Base-by-base conservation (phyloP, 2,329 filamentous ascomycete genomes). In the Trichoderma sp. region DNA sequence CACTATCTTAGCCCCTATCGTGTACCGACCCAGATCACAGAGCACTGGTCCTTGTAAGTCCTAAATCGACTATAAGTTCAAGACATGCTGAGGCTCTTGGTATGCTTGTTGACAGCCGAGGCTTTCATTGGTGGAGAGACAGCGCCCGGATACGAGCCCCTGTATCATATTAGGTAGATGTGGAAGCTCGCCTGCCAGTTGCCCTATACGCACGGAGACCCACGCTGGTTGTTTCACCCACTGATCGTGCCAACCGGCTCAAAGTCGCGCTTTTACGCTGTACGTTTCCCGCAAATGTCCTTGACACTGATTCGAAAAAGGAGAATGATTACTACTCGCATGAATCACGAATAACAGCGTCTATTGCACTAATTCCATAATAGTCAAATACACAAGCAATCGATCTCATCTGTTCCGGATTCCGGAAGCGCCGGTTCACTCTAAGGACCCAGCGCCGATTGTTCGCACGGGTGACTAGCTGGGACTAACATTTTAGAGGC, bases 91-190 rank as follows among this genome's bases (percentile, higher is more conserved):
- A 8, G 21, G n/a, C 43, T 18, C 11, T 11, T 13, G 3, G 51
- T 55, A 56, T 24, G 61, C 61, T 55, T 43, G n/a, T 46, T 65
- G 46, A 18, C 43, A 21, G n/a, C 4, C 60, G 32, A 32, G 34
- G 18, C 3, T 43, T 10, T 55, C 0, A 55, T 65, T 65, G 61
- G 61, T 65, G 61, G 61, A 65, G 51, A 43, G 24, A 65, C 51
- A 32, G 16, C 13, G 49, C 61, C 39, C 61, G 61, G 51, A 65
- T 65, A 56, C 51, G 61, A 65, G 51, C 60, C 60, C 59, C 60
- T 64, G 60, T 54, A 64, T 64, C 46, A 64, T 39, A 54, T 54
- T 54, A 37, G 46, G 26, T 54, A 37, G 46, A 37, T 54, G 46
- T 52, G 32, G 49, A 64, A 54, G 60, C 60, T 28, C 4, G 28